Percentiles rank a stretch among this genome's conserved stretches.
Conservation (phyloP, 1,284 basidiomycete species). For the Rhodotorula glutinis region DNA sequence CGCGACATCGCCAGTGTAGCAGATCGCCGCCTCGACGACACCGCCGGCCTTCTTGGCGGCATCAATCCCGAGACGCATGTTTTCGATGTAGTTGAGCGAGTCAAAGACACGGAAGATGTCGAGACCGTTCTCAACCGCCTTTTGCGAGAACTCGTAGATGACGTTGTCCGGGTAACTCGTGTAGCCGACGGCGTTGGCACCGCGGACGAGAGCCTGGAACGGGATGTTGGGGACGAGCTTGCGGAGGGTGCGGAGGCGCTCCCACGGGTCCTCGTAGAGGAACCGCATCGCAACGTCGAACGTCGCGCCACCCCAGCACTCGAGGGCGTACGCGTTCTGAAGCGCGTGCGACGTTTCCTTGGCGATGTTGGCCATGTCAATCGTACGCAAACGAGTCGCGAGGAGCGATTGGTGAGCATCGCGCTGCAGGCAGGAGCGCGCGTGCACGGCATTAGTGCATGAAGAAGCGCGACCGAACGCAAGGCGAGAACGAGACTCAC, state of each 20-base stretch:
- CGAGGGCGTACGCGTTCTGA: conserved; percentile 91
- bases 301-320: conserved; percentile 99
- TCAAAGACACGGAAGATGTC: conserved; percentile 99
- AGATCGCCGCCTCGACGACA: conserved; percentile 95
- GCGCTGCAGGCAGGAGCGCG: conserved; percentile 51
- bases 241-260: conserved; percentile 86
- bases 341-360: conserved; percentile 95
- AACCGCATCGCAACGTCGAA: conserved; percentile 99
- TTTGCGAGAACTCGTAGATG: conserved; percentile 48
- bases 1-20: conserved; percentile 98
- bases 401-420: conserved; percentile 98
- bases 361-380: conserved; percentile 98
- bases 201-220: conserved; percentile 95
- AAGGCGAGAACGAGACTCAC: not conserved
- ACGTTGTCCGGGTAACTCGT: conserved; percentile 98
- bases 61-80: conserved; percentile 96
- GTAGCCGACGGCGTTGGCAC: conserved; percentile 98
- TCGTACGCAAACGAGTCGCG: conserved; percentile 91
- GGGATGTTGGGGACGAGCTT: conserved; percentile 98
- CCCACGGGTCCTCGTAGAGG: conserved; percentile 99
- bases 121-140: conserved; percentile 97
- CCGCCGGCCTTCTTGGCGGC: conserved; percentile 99
- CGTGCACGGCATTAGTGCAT: no score
- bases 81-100: conserved; percentile 95
- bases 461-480: not conserved